Percentiles rank a stretch among this genome's conserved stretches.
Conservation (phyloP, 139 green algal genomes). For the Gonium pectorale region DNA sequence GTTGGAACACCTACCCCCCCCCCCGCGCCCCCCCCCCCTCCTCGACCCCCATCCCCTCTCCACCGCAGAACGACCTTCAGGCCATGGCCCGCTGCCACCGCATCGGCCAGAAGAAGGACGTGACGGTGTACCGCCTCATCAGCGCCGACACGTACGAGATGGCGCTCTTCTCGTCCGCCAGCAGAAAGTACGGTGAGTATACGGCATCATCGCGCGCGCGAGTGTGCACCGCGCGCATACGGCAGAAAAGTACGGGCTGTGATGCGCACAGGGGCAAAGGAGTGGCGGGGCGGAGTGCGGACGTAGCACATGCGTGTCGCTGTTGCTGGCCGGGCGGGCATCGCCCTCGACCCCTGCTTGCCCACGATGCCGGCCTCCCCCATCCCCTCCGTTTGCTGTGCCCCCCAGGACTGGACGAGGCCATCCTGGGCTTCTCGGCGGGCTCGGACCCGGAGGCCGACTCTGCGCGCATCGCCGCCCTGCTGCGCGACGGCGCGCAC, state of each 20-base stretch:
- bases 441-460: constrained; percentile 76
- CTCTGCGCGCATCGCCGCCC: constrained; percentile 75
- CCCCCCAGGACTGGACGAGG: constrained; percentile 90
- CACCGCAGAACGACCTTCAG: constrained; percentile 60
- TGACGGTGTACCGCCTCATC: constrained; percentile 95
- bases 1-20: no score
- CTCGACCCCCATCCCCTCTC: neutral
- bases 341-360: no score
- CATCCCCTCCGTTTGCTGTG: neutral
- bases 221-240: no score
- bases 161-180: constrained; percentile 56
- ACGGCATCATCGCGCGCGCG: no score
- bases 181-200: constrained; percentile 56
- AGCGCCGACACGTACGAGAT: constrained; percentile 93
- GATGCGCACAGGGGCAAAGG: no score
- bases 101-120: constrained; percentile 88
- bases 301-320: no score
- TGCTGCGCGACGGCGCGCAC: constrained; percentile 91
- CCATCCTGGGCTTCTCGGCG: constrained; percentile 81
- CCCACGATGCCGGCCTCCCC: no score
- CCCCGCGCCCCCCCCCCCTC: neutral
- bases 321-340: no score
- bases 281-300: no score
- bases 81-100: constrained; percentile 97
- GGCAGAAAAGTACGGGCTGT: no score